Evolutionary conservation across 805 yeast genomes (phyloP).

Genomic region (Saccharomycopsis sp.): DNA sequence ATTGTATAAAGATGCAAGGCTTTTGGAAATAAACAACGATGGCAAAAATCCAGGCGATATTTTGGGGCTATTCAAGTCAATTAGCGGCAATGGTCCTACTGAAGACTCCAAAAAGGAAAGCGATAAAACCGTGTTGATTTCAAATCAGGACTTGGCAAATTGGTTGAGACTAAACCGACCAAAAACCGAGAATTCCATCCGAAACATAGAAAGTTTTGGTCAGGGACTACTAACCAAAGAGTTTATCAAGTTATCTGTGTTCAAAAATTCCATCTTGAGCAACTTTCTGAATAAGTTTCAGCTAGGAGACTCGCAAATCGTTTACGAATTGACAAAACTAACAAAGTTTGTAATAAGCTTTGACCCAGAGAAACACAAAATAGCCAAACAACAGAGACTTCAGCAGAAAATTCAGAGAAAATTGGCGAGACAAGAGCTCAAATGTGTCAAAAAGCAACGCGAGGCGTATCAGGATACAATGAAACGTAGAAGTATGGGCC

Average conservation of each 20-base stretch:
- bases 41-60: not conserved
- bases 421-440: conserved; percentile 10
- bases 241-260: conserved; percentile 17
- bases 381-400: conserved; percentile 10
- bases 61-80: not conserved
- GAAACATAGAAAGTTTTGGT: conserved; percentile 19
- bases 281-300: conserved; percentile 14
- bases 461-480: conserved; percentile 5
- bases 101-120: not conserved
- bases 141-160: conserved; percentile 15
- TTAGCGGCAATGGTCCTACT: too few species aligned
- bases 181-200: conserved; percentile 17
- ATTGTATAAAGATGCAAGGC: conserved; percentile 6
- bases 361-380: conserved; percentile 5
- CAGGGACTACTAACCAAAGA: conserved; percentile 12
- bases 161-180: conserved; percentile 17
- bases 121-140: conserved; percentile 3
- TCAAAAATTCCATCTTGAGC: conserved; percentile 14
- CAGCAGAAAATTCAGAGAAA: conserved; percentile 16
- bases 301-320: conserved; percentile 6
- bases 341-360: conserved; percentile 7
- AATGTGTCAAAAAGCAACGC: conserved; percentile 9
- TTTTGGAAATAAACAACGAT: not conserved
- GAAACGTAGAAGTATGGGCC: not conserved
- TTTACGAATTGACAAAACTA: conserved; percentile 17